Evolutionary conservation across 306 rosid species (phyloP).

Genomic region (Arachis hypogaea): DNA sequence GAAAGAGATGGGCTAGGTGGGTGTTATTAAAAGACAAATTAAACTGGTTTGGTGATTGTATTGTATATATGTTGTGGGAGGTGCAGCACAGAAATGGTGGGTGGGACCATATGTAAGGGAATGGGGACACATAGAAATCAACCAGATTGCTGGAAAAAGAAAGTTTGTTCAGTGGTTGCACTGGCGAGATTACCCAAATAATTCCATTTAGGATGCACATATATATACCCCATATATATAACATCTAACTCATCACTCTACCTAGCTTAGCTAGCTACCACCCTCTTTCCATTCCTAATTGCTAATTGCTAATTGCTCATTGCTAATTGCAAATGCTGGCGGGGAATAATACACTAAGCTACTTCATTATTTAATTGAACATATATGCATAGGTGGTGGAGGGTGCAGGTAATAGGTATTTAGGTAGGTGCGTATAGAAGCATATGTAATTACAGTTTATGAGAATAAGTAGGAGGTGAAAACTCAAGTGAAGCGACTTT

Average conservation of each 20-base stretch:
- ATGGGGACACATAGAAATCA: slow-evolving; percentile 55
- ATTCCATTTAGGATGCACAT: slow-evolving; percentile 54
- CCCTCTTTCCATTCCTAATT: too few relatives aligned
- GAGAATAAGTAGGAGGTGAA: too few relatives aligned
- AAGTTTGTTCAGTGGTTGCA: slow-evolving; percentile 43
- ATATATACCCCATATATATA: not conserved
- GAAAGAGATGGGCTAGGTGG: too few relatives aligned
- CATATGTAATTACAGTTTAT: slow-evolving; percentile 34
- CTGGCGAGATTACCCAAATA: slow-evolving; percentile 56
- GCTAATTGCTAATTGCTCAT: too few relatives aligned
- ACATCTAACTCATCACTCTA: too few relatives aligned
- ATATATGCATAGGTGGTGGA: slow-evolving; percentile 13
- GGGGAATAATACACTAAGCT: too few relatives aligned
- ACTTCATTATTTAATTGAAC: too few relatives aligned
- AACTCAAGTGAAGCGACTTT: too few relatives aligned
- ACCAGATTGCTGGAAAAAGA: slow-evolving; percentile 52
- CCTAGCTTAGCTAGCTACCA: too few relatives aligned
- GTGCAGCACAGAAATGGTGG: slow-evolving; percentile 39
- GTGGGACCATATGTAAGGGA: slow-evolving; percentile 59
- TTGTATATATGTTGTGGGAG: too few relatives aligned
- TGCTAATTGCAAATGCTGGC: too few relatives aligned
- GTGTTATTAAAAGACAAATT: not conserved
- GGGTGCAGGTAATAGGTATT: slow-evolving; percentile 38
- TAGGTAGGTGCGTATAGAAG: slow-evolving; percentile 53
- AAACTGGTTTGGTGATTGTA: too few relatives aligned